Conservation (phyloP, 2,329 filamentous ascomycete species). For the Tolypocladium paradoxum region DNA sequence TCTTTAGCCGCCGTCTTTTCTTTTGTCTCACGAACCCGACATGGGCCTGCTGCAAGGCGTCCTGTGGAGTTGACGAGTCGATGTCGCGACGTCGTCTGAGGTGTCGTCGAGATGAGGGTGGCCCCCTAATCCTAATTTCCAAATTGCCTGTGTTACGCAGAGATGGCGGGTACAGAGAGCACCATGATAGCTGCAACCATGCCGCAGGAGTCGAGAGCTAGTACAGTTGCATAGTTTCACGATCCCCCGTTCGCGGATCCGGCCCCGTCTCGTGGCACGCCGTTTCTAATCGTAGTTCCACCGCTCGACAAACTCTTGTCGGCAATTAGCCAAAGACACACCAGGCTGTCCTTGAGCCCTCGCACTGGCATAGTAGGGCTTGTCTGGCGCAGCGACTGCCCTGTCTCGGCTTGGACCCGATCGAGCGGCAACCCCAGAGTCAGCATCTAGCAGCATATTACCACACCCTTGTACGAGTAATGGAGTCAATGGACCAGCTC, state of each 20-base stretch:
- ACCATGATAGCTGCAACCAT: not conserved
- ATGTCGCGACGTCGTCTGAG: too few species aligned
- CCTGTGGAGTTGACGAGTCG: too few species aligned
- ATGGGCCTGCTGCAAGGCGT: too few species aligned
- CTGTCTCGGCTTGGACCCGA: not conserved
- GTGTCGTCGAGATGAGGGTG: not conserved
- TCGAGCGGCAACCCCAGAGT: not conserved
- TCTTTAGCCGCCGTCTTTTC: not conserved
- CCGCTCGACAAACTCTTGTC: not conserved
- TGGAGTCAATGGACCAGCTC: too few species aligned
- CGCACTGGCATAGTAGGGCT: too few species aligned
- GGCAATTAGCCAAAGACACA: not conserved
- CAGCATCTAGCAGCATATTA: too few species aligned
- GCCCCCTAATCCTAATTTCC: too few species aligned
- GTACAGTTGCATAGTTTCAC: not conserved
- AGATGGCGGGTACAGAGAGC: not conserved
- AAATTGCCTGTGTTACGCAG: too few species aligned
- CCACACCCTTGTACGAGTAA: too few species aligned
- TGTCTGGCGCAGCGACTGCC: too few species aligned
- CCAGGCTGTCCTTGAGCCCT: too few species aligned
- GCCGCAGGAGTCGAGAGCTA: not conserved
- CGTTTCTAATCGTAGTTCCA: too few species aligned
- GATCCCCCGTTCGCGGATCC: not conserved
- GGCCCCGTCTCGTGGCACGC: not conserved
- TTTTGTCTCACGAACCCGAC: not conserved